Evolutionary conservation across 2,329 filamentous ascomycete species (phyloP).

Genomic region (Fusarium tupiense): DNA sequence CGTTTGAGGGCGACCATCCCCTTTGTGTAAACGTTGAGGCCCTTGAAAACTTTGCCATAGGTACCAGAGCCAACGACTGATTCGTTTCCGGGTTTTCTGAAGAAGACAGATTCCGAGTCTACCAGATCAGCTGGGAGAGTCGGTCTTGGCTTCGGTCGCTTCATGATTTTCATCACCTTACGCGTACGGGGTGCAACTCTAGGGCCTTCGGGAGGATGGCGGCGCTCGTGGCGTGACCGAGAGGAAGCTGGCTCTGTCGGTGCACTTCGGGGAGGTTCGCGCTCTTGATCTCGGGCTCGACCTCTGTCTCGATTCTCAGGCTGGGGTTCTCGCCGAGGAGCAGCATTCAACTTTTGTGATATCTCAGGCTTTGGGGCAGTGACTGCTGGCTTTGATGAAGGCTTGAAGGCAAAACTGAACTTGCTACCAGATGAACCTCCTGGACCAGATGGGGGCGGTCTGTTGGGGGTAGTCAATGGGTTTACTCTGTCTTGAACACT

Average conservation of each 20-base stretch:
- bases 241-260: constrained; percentile 65
- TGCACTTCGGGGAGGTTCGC: constrained; percentile 60
- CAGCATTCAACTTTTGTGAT: constrained; percentile 74
- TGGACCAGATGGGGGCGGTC: constrained; percentile 64
- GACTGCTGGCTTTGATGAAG: constrained; percentile 67
- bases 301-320: constrained; percentile 54
- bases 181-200: constrained; percentile 62
- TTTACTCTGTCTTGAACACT: constrained; percentile 55
- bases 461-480: constrained; percentile 64
- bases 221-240: constrained; percentile 51
- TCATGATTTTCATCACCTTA: constrained; percentile 74
- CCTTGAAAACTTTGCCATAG: constrained; percentile 96
- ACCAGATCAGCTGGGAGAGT: constrained; percentile 76
- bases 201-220: constrained; percentile 49
- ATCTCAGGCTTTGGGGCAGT: constrained; percentile 72
- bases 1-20: constrained; percentile 86
- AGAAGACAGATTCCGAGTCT: constrained; percentile 89
- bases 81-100: constrained; percentile 94
- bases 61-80: constrained; percentile 96
- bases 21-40: constrained; percentile 90
- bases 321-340: constrained; percentile 56
- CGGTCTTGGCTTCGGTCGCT: constrained; percentile 76
- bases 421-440: constrained; percentile 69
- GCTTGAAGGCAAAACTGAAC: constrained; percentile 94
- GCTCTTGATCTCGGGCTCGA: neutral